Conservation (phyloP, 352 stramenopile species). For the Globisporangium parvum region DNA sequence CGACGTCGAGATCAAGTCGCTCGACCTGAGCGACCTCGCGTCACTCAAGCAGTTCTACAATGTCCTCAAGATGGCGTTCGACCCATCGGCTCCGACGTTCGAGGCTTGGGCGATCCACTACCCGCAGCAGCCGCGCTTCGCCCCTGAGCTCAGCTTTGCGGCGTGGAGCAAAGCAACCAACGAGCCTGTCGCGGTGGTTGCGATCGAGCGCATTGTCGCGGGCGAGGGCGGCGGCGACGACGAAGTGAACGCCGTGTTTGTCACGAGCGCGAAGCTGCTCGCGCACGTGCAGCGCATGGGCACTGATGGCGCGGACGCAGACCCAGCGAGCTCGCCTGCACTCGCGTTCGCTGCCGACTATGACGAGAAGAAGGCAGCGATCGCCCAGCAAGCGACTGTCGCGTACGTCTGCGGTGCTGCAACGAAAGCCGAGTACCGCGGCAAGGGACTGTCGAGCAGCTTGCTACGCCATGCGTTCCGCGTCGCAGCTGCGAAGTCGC, state of each 20-base stretch:
- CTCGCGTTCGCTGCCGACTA: not conserved
- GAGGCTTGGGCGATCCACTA: slow-evolving; percentile 17
- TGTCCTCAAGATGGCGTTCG: slow-evolving; percentile 13
- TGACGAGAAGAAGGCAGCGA: slow-evolving; percentile 1
- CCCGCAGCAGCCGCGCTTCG: slow-evolving; percentile 12
- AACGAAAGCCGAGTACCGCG: slow-evolving; percentile 2
- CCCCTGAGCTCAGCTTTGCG: slow-evolving; percentile 14
- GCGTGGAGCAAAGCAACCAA: slow-evolving; percentile 3
- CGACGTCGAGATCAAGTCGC: not conserved
- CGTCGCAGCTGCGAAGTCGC: not conserved
- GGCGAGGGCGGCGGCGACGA: not conserved
- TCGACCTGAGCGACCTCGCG: slow-evolving; percentile 1
- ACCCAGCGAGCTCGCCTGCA: not conserved
- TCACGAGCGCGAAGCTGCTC: not conserved
- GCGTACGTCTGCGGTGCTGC: slow-evolving; percentile 12
- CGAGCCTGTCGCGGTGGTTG: not conserved
- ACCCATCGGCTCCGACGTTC: slow-evolving; percentile 3
- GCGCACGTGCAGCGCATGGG: not conserved
- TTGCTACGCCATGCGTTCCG: not conserved
- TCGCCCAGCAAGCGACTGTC: not conserved
- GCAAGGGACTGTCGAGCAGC: slow-evolving; percentile 1
- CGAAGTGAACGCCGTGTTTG: not conserved
- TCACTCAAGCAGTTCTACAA: slow-evolving; percentile 6
- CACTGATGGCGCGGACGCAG: not conserved
- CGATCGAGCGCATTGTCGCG: slow-evolving; percentile 2